Base-by-base conservation (phyloP, 768 basidiomycete species). In the Xerocomus spinulosus region DNA sequence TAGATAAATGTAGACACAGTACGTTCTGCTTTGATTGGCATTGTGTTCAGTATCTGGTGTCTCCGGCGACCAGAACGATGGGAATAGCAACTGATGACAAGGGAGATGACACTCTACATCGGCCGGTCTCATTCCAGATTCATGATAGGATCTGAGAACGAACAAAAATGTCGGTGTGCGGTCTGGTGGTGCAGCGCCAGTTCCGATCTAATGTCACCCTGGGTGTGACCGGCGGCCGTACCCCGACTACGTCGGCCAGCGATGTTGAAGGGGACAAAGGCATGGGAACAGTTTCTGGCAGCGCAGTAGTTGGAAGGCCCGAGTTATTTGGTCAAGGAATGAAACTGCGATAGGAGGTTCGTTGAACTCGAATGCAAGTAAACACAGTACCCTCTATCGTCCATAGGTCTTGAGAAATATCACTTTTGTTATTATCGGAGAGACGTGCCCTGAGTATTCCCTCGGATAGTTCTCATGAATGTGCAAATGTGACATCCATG, bases 51-150 rank as follows among this genome's bases (percentile, higher is more conserved):
- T n/a, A n/a, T n/a, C n/a, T n/a, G n/a, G n/a, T n/a, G n/a, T n/a
- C n/a, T n/a, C n/a, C n/a, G 66, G 59, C 88, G 24, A 54, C 78
- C 24, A 91, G n/a, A n/a, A 68, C 60, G 67, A 80, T 53, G 87
- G 86, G 33, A 89, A 92, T 59, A n/a, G n/a, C n/a, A n/a, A n/a
- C n/a, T n/a, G n/a, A n/a, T n/a, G n/a, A n/a, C n/a, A n/a, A n/a
- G n/a, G n/a, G n/a, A n/a, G n/a, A n/a, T n/a, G 82, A 81, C 18
- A 39, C 60, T 24, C 74, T 93, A 8, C 90, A 75, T 68, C 87
- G 74, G 86, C 79, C 43, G 32, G 52, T 48, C 42, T 17, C 15
- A 17, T 34, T 9, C 34, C n/a, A n/a, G n/a, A n/a, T n/a, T n/a
- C n/a, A n/a, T n/a, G n/a, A n/a, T n/a, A n/a, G 34, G 35, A 36